Base-by-base conservation (phyloP, 1,139 yeast species). In the Pneumocystis canis region DNA sequence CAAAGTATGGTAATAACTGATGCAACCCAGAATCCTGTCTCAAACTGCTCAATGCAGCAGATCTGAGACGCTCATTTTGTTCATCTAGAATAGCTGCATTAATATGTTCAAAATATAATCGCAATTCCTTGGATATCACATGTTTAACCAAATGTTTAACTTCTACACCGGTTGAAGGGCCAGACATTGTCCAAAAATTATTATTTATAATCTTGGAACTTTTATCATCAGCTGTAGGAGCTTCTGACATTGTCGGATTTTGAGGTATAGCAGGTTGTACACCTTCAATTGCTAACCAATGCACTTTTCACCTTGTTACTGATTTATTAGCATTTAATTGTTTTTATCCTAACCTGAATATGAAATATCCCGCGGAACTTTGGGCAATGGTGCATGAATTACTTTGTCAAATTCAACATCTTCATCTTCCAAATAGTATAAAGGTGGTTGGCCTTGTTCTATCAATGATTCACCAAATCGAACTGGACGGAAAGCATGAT, bases 281-380 rank as follows among this genome's bases (percentile, higher is more conserved):
- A 63, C 99, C 99, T 75, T 94, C 99, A 65, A 94, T 88, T 0
- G 98, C 97, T 57, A 94, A 79, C 98, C 99, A 94, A 73, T 94
- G 99, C 1, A 97, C 96, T 1, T 63, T 61, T 47, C 14, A 47
- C 5, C n/a, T 4, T 9, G 11, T 47, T 47, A 47, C 25, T 47
- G 14, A 47, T 47, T 11, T 25, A 11, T 25, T 25, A 6, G 2
- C 11, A 47, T 25, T 3, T 31, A 2, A 59, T 11, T 16, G 61
- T 35, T 32, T 25, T 40, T 5, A 1, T n/a, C 11, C 25, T 11
- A 31, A 32, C 41, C 62, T 47, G 54, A 47, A 58, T 63, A 90
- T 0, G 96, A 84, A 0, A 95, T 84, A 65, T 87, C 85, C 65
- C 97, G 80, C 2, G 99, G 98, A 2, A 94, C 96, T 70, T 87